Evolutionary conservation across 495 filamentous ascomycete genomes (phyloP).

Genomic region (Penicillium taxi): DNA sequence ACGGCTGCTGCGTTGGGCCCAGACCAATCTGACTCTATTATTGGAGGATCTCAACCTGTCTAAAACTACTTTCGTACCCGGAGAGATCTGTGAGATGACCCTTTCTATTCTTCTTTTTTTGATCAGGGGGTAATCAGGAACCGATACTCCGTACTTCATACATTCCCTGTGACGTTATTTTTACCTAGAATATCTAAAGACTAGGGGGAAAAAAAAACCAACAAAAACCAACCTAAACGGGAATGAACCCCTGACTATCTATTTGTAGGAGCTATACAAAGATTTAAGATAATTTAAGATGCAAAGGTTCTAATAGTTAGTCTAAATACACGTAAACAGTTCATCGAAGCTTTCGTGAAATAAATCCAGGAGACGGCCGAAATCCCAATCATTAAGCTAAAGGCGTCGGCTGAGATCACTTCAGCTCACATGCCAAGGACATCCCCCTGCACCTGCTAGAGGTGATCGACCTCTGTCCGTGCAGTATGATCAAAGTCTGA

Average conservation of each 20-base stretch:
- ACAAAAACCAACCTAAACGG: too few species aligned
- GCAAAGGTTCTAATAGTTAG: too few species aligned
- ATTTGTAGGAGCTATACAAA: too few species aligned
- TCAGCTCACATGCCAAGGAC: conserved; percentile 19
- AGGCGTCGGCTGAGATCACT: conserved; percentile 18
- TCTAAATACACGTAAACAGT: too few species aligned
- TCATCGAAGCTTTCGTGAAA: too few species aligned
- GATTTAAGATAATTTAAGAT: too few species aligned
- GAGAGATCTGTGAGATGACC: conserved; percentile 10
- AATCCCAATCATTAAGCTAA: conserved; percentile 19
- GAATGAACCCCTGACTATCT: too few species aligned
- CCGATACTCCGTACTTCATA: too few species aligned
- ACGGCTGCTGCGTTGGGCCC: conserved; percentile 6
- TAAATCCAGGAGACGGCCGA: conserved; percentile 7
- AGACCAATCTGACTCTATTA: conserved; percentile 1
- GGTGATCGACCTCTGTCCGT: conserved; percentile 16
- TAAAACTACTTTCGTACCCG: too few species aligned
- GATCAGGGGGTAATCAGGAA: conserved; percentile 7
- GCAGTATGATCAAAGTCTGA: conserved; percentile 15
- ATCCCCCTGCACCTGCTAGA: conserved; percentile 13
- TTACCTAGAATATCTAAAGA: too few species aligned
- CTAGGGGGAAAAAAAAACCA: too few species aligned
- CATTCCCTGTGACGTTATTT: too few species aligned
- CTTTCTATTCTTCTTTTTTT: not conserved
- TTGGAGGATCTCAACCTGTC: conserved; percentile 9